Percentiles rank a stretch among this genome's conserved stretches.
These are phyloP conservation scores for Curvularia eragrostidis DNA, from an alignment of 2,329 filamentous ascomycete species.

Conservation along the genomic window DNA sequence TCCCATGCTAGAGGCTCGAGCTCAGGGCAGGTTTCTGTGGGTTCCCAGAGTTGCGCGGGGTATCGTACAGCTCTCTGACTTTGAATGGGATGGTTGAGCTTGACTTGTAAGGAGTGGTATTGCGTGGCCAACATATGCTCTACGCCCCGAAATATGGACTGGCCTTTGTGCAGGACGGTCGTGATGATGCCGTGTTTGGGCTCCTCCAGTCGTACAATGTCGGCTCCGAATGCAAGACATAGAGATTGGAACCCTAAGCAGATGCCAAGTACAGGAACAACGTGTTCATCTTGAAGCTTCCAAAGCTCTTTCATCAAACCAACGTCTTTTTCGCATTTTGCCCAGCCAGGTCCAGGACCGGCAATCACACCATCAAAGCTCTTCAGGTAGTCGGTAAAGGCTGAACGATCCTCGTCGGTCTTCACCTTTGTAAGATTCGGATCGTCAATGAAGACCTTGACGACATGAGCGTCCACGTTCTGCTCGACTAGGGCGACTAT, in stretches of 20 bases:
- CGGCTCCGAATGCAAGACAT: slow-evolving; percentile 70
- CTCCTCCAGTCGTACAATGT: slow-evolving; percentile 69
- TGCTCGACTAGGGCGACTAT: slow-evolving; percentile 82
- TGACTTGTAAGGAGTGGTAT: slow-evolving; percentile 71
- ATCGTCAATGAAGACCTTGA: slow-evolving; percentile 72
- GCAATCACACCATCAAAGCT: slow-evolving; percentile 85
- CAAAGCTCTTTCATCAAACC: slow-evolving; percentile 83
- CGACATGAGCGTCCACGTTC: slow-evolving; percentile 70
- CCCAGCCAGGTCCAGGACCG: slow-evolving; percentile 88
- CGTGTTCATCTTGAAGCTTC: slow-evolving; percentile 64
- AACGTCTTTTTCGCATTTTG: slow-evolving; percentile 74
- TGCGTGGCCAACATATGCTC: slow-evolving; percentile 72
- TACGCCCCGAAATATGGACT: slow-evolving; percentile 71
- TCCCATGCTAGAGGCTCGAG: slow-evolving; percentile 59
- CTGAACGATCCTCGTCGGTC: slow-evolving; percentile 25
- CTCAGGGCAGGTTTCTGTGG: slow-evolving; percentile 45
- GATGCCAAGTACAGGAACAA: slow-evolving; percentile 83
- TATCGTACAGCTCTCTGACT: slow-evolving; percentile 43
- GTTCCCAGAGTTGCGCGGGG: slow-evolving; percentile 50
- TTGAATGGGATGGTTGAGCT: slow-evolving; percentile 46
- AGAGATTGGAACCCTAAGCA: slow-evolving; percentile 90
- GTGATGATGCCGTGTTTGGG: slow-evolving; percentile 85
- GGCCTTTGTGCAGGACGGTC: slow-evolving; percentile 64
- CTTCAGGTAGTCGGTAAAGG: slow-evolving; percentile 56
- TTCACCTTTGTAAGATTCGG: slow-evolving; percentile 11